Percentiles rank a stretch among this genome's conserved stretches.
Evolutionary conservation across 2,329 filamentous ascomycete genomes (phyloP).

Genomic region (Colletotrichum horii): DNA sequence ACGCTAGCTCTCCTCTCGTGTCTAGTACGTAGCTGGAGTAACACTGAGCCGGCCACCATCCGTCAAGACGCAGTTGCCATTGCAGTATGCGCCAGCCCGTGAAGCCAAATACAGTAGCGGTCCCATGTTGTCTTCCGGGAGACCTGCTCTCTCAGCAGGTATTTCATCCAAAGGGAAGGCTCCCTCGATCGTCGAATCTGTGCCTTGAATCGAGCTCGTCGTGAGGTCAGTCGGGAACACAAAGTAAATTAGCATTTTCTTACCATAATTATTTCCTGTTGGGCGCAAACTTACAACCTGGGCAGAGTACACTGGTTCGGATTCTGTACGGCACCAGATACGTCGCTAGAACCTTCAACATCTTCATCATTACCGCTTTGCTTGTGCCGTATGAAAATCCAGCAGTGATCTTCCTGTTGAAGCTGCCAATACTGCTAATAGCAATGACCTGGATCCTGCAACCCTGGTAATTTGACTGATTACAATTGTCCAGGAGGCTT

Average conservation of each 20-base stretch:
- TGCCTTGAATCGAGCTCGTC: not conserved
- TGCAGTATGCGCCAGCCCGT: not conserved
- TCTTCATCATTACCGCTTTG: not conserved
- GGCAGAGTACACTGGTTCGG: not conserved
- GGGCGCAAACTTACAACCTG: not conserved
- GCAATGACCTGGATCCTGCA: not conserved
- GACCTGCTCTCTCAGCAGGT: not conserved
- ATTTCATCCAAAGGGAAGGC: not conserved
- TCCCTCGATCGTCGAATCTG: not conserved
- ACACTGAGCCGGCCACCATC: not conserved
- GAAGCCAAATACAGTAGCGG: not conserved
- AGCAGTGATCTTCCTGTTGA: not conserved
- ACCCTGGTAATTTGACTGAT: not conserved
- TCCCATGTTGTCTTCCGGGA: not conserved
- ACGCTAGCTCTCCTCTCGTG: accelerated
- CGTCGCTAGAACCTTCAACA: not conserved
- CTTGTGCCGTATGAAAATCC: not conserved
- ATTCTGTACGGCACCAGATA: not conserved
- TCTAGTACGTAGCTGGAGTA: not conserved
- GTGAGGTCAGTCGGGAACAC: not conserved
- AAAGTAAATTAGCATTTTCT: no score
- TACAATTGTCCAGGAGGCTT: not conserved
- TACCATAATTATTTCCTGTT: no score
- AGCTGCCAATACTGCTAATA: not conserved
- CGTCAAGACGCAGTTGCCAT: not conserved